Base-by-base conservation (phyloP, 257 asterid species). In the Avicennia marina region DNA sequence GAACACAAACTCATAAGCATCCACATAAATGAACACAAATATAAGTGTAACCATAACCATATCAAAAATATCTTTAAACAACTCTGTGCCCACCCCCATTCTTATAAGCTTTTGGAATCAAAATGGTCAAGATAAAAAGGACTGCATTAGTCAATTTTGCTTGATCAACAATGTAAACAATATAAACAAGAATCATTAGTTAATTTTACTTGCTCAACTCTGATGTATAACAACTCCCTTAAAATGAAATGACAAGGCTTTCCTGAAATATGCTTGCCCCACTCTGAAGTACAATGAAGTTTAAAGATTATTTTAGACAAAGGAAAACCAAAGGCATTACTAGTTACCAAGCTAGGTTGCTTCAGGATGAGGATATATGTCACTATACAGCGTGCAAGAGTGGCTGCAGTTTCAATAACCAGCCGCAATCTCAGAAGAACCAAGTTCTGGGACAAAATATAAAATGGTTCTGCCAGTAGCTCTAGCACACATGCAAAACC, bases 401-500 rank as follows among this genome's bases (percentile, higher is more conserved):
- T 93, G 13, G 96, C 94, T 27, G 65, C 75, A 69, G 80, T 72
- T 82, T 90, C 98, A 75, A 77, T 84, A 16, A 87, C 68, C 70
- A 90, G 73, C 58, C 99, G 82, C 76, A 93, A 81, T 74, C 81
- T 82, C 39, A 93, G 94, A 63, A 93, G 96, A 60, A 77, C 80
- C 66, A 89, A 61, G 61, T 77, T 89, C 72, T 93, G 98, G 50
- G 98, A 81, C 74, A 93, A 81, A 65, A 93, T 89, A 74, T 89
- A 89, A 53, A 93, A 71, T 5, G 97, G 97, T 69, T 93, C 98
- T 16, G 98, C 95, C 69, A 93, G 62, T 56, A 93, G 86, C 87
- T 93, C 98, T 54, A 93, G 71, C n/a, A 82, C 56, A 64, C 98
- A 93, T 18, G 96, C 98, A 54, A 86, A 86, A 68, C 97, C 97